Evolutionary conservation across 1,139 yeast species (phyloP), one percentile per base, ranked within the genome.

Genomic region (Casaregolazyma suthepensis): DNA sequence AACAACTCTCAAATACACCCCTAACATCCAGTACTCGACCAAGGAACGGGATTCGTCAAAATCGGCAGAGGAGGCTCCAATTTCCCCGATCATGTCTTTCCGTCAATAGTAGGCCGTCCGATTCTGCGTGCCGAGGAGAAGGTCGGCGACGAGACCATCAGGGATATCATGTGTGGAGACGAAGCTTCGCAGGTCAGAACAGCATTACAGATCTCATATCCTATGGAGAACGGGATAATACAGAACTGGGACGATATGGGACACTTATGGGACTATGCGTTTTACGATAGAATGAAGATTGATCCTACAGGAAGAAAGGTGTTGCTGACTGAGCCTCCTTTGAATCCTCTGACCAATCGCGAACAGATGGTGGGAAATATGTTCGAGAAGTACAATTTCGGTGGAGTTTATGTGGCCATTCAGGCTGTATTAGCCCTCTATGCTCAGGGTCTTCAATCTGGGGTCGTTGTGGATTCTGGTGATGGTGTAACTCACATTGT

Each of bases 221-320:
- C 99, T 20, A 91, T 93, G 99, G 99, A 93, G 71, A 93, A 93
- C 67, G 99, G 99, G 65, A 89, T 94, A 64, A 91, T 93, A 70
- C 85, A 85, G 68, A 90, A 93, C 69, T 93, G 99, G 99, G 96
- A 91, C 66, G 99, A 93, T 69, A 93, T 94, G 98, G 96, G 89
- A 64, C 94, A 91, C 65, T 78, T 93, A 59, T 93, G 99, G 99
- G 97, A 93, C 72, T 93, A 93, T 71, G 94, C 98, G 23, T 93
- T 93, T 71, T 87, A 86, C 72, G 96, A 93, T 62, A 81, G 87
- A 65, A 85, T 93, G 89, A 81, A 89, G 67, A 74, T 86, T 48
- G 82, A 83, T 64, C 83, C 94, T 18, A 73, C 80, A 44, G 96
- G 93, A 38, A 81, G 82, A 63, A 91, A 91, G 71, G 81, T 93